phyloP scores from a whole-genome alignment of 495 filamentous ascomycete genomes.

The Hypoxylon fragiforme region DNA sequence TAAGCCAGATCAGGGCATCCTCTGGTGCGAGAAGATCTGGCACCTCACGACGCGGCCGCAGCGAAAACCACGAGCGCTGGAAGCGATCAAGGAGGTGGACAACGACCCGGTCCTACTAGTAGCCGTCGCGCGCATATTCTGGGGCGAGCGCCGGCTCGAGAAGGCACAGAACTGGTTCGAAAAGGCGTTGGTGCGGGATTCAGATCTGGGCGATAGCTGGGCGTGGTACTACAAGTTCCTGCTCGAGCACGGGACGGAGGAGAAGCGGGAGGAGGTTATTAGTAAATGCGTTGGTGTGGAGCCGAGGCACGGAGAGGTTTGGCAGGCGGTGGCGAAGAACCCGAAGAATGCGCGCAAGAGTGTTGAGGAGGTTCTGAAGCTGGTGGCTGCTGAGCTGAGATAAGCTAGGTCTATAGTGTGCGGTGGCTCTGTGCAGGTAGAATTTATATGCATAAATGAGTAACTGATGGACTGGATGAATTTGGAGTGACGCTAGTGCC shows the following conservation, averaged over 20 bases:
- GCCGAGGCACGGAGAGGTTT: slow-evolving; percentile 90
- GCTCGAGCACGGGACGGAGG: slow-evolving; percentile 85
- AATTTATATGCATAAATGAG: too few relatives aligned
- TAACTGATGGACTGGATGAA: too few relatives aligned
- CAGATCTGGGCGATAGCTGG: slow-evolving; percentile 90
- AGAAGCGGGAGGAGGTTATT: slow-evolving; percentile 82
- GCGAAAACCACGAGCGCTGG: slow-evolving; percentile 83
- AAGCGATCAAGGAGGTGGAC: slow-evolving; percentile 95
- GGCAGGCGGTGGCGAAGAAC: slow-evolving; percentile 84
- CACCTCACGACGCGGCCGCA: slow-evolving; percentile 89
- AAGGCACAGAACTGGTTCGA: slow-evolving; percentile 96
- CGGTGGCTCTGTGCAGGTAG: too few relatives aligned
- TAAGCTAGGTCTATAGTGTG: not conserved
- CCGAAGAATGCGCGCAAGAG: slow-evolving; percentile 74
- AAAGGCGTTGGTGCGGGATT: slow-evolving; percentile 84
- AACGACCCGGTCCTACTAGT: slow-evolving; percentile 84
- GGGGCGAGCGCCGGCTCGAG: slow-evolving; percentile 73
- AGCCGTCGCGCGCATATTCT: slow-evolving; percentile 59
- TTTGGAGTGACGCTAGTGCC: too few relatives aligned
- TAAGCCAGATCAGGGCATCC: slow-evolving; percentile 69
- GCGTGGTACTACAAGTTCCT: slow-evolving; percentile 98
- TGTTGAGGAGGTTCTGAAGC: slow-evolving; percentile 78
- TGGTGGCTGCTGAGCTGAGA: slow-evolving; percentile 63
- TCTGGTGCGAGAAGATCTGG: slow-evolving; percentile 95
- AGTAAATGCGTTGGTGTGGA: slow-evolving; percentile 74